phyloP scores from a whole-genome alignment of 2,329 filamentous ascomycete genomes.

The Cercospora citrullina region DNA sequence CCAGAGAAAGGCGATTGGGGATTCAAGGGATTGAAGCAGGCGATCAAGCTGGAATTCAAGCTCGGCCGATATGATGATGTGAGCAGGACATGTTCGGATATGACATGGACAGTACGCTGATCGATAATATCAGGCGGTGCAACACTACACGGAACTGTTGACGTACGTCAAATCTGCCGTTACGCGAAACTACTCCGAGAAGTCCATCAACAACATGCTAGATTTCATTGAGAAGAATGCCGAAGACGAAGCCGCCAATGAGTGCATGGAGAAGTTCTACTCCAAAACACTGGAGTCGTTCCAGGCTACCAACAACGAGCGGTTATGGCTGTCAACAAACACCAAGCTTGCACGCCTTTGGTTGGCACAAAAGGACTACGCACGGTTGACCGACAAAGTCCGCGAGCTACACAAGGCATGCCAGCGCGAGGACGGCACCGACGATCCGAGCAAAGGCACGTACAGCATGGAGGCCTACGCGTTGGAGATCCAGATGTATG shows the following conservation, averaged over 20 bases:
- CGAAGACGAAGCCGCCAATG: slow-evolving; percentile 67
- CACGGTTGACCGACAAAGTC: slow-evolving; percentile 75
- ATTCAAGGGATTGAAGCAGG: slow-evolving; percentile 96
- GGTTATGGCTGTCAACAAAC: slow-evolving; percentile 96
- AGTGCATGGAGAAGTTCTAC: slow-evolving; percentile 93
- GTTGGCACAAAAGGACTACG: slow-evolving; percentile 87
- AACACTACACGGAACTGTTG: slow-evolving; percentile 91
- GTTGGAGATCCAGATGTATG: slow-evolving; percentile 97
- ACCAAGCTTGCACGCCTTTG: slow-evolving; percentile 93
- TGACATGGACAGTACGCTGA: slow-evolving; percentile 26
- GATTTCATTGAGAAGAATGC: slow-evolving; percentile 94
- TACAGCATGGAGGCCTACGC: slow-evolving; percentile 96
- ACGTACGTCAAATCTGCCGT: slow-evolving; percentile 97
- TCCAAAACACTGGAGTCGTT: slow-evolving; percentile 90
- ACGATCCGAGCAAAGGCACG: slow-evolving; percentile 93
- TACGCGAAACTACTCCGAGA: slow-evolving; percentile 97
- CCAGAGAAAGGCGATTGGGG: slow-evolving; percentile 96
- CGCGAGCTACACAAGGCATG: slow-evolving; percentile 87
- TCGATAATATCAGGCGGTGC: slow-evolving; percentile 64
- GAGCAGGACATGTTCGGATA: slow-evolving; percentile 16
- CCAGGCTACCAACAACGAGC: slow-evolving; percentile 95
- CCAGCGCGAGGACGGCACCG: slow-evolving; percentile 79
- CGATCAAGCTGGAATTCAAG: slow-evolving; percentile 95
- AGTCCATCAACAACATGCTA: slow-evolving; percentile 99
- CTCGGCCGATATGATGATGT: slow-evolving; percentile 86